These are phyloP conservation scores for Ramaria sp. DNA, from an alignment of 768 basidiomycete genomes.

Conservation along the genomic window DNA sequence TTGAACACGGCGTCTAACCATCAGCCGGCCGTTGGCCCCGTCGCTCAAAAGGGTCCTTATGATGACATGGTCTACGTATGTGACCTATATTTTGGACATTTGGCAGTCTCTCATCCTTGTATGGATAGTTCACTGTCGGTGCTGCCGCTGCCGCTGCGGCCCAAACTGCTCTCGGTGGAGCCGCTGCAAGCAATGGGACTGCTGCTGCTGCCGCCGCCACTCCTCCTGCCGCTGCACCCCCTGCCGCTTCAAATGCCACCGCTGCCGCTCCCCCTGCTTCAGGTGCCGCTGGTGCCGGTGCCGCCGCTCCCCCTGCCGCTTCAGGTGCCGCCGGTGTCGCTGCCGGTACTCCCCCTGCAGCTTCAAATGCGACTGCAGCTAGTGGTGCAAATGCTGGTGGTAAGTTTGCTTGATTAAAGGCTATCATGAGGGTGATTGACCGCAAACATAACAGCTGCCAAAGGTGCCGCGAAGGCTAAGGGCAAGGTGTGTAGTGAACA, in stretches of 20 bases:
- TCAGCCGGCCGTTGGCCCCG: conserved; percentile 42
- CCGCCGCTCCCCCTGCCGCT: background rate
- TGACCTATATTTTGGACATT: conserved; percentile 6
- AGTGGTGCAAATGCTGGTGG: background rate
- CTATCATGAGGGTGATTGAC: background rate
- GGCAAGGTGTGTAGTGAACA: background rate
- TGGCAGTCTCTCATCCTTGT: conserved; percentile 1
- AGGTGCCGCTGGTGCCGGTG: conserved; percentile 2
- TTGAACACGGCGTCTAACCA: conserved; percentile 51
- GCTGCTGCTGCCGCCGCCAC: conserved; percentile 11
- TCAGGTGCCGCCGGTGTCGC: background rate
- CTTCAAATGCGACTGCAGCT: background rate
- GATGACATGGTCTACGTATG: conserved; percentile 51
- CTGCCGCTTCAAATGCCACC: background rate
- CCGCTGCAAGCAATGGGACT: conserved; percentile 9
- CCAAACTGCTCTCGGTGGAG: conserved; percentile 11
- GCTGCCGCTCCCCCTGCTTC: conserved; percentile 5
- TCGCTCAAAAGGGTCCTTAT: conserved; percentile 49
- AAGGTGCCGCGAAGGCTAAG: background rate
- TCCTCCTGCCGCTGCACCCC: conserved; percentile 8
- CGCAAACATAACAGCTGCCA: background rate
- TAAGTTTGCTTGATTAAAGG: background rate
- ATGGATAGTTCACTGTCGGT: conserved; percentile 23
- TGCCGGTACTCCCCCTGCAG: background rate
- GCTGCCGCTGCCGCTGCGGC: conserved; percentile 14